phyloP scores from a whole-genome alignment of 192 early-diverging fungal genomes.

The Coemansia sp. region DNA sequence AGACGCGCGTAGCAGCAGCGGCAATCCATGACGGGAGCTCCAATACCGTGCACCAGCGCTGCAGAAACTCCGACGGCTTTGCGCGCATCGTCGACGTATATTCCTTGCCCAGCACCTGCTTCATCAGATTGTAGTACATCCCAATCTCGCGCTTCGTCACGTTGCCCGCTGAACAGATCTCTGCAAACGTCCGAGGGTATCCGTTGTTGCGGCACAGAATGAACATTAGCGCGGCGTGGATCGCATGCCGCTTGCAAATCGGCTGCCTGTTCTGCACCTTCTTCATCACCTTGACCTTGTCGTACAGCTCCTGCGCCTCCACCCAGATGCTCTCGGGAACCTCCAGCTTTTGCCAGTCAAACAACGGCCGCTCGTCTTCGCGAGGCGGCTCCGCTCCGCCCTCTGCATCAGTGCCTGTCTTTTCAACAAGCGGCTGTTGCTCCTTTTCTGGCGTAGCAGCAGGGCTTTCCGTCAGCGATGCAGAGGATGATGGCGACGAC shows the following conservation, averaged over 20 bases:
- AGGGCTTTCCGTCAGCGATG: background rate
- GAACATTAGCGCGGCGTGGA: slow-evolving; percentile 62
- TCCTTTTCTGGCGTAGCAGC: background rate
- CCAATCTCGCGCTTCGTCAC: slow-evolving; percentile 64
- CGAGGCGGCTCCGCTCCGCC: background rate
- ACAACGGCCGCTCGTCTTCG: slow-evolving; percentile 17
- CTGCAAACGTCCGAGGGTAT: slow-evolving; percentile 62
- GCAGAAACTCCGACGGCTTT: slow-evolving; percentile 43
- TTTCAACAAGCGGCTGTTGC: background rate
- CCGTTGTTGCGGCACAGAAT: slow-evolving; percentile 61
- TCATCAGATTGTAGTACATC: slow-evolving; percentile 65
- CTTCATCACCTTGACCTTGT: slow-evolving; percentile 59
- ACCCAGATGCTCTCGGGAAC: slow-evolving; percentile 38
- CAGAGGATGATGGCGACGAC: background rate
- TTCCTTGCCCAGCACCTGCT: slow-evolving; percentile 53
- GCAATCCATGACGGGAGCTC: slow-evolving; percentile 57
- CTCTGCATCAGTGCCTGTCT: background rate
- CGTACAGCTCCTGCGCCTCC: slow-evolving; percentile 51
- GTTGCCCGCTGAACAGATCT: slow-evolving; percentile 62
- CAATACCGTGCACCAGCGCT: slow-evolving; percentile 61
- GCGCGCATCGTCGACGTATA: slow-evolving; percentile 52
- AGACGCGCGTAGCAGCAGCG: slow-evolving; percentile 54
- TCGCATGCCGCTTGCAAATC: slow-evolving; percentile 60
- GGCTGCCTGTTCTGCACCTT: slow-evolving; percentile 68
- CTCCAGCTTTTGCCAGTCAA: slow-evolving; percentile 42